phyloP scores from a whole-genome alignment of 352 stramenopile species.

The Phytopythium litorale region DNA sequence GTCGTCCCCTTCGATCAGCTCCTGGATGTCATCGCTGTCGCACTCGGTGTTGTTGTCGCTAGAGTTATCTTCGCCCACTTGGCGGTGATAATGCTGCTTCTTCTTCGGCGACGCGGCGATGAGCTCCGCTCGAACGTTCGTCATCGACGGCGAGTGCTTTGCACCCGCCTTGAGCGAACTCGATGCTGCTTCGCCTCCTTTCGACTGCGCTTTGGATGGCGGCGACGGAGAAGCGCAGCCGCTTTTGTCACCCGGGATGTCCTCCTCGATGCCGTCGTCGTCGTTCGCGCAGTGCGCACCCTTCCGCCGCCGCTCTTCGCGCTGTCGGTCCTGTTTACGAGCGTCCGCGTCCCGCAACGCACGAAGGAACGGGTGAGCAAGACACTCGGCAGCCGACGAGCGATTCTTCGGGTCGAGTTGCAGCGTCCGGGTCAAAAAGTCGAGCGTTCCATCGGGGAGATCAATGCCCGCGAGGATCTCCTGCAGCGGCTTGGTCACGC shows the following conservation, averaged over 20 bases:
- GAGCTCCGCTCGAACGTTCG: neutral
- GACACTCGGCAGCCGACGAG: slow-evolving; percentile 41
- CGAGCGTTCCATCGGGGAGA: slow-evolving; percentile 54
- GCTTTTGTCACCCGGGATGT: slow-evolving; percentile 47
- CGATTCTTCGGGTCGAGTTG: slow-evolving; percentile 59
- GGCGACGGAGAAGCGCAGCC: slow-evolving; percentile 10
- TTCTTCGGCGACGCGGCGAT: slow-evolving; percentile 12
- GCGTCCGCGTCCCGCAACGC: slow-evolving; percentile 45
- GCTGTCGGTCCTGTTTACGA: slow-evolving; percentile 30
- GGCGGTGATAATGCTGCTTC: slow-evolving; percentile 7
- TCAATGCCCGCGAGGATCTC: slow-evolving; percentile 32
- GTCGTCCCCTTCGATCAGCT: slow-evolving; percentile 75
- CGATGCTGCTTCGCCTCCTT: neutral
- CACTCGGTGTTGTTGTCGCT: slow-evolving; percentile 44
- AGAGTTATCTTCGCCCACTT: slow-evolving; percentile 1
- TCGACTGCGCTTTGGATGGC: slow-evolving; percentile 17
- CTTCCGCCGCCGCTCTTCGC: slow-evolving; percentile 26
- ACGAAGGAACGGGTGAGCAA: slow-evolving; percentile 57
- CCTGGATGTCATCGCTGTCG: slow-evolving; percentile 76
- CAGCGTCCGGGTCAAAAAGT: slow-evolving; percentile 61
- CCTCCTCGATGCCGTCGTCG: slow-evolving; percentile 78
- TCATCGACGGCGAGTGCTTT: slow-evolving; percentile 2
- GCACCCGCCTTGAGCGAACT: slow-evolving; percentile 14
- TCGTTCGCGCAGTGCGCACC: slow-evolving; percentile 10
- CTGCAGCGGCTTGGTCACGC: slow-evolving; percentile 39